These are phyloP conservation scores for Plantago ovata DNA, from an alignment of 257 asterid genomes.

Conservation along the genomic window DNA sequence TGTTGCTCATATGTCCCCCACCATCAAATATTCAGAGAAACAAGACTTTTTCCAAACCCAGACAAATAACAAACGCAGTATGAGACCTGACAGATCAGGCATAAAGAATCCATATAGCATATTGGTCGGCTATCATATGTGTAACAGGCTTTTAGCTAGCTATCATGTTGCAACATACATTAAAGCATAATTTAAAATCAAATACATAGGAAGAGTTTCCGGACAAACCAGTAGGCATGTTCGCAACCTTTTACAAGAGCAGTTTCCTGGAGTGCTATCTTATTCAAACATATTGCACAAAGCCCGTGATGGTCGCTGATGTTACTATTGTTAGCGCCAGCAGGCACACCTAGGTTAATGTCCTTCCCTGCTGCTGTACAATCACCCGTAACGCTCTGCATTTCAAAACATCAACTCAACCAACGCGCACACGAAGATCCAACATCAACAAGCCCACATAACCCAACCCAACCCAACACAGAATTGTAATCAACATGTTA, in stretches of 20 bases:
- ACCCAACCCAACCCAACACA: too few relatives aligned
- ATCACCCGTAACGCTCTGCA: constrained; percentile 35
- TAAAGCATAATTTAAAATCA: not conserved
- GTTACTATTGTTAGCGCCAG: constrained; percentile 22
- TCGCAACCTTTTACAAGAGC: constrained; percentile 99
- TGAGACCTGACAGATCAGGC: too few relatives aligned
- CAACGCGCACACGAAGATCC: not conserved
- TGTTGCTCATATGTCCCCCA: too few relatives aligned
- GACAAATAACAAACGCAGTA: too few relatives aligned
- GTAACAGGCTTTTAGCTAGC: not conserved
- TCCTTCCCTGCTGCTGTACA: constrained; percentile 31
- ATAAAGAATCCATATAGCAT: too few relatives aligned
- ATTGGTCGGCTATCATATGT: too few relatives aligned
- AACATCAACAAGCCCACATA: not conserved
- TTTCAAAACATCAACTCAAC: constrained; percentile 21
- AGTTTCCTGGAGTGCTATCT: constrained; percentile 73
- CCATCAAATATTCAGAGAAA: too few relatives aligned
- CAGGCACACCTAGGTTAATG: constrained; percentile 24
- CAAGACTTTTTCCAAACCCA: too few relatives aligned
- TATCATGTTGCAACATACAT: constrained; percentile 8
- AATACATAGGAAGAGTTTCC: constrained; percentile 21
- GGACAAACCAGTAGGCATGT: constrained; percentile 97
- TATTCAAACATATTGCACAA: constrained; percentile 80
- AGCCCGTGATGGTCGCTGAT: constrained; percentile 44
- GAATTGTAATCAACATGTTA: too few relatives aligned